Conservation (phyloP, 2,329 filamentous ascomycete genomes). For the Xylaria sp. region DNA sequence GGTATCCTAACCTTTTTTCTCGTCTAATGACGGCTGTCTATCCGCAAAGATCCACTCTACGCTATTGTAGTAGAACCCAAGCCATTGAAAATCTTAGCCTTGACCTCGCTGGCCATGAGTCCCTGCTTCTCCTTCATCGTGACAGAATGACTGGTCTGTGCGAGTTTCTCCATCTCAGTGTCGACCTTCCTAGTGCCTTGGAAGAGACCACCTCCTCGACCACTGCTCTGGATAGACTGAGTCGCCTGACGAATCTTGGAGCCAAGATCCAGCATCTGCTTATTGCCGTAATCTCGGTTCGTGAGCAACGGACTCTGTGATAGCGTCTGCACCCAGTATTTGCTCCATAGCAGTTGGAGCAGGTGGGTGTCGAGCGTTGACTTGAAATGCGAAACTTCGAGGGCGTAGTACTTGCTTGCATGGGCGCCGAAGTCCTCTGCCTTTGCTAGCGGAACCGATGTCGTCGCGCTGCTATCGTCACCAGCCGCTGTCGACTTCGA, state of each 20-base stretch:
- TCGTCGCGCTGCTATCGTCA: constrained; percentile 1
- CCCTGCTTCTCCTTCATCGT: constrained; percentile 51
- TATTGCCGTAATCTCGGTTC: constrained; percentile 91
- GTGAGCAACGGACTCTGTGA: constrained; percentile 90
- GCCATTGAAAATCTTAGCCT: constrained; percentile 49
- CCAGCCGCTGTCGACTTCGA: constrained; percentile 14
- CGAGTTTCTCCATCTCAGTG: constrained; percentile 46
- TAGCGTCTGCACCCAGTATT: constrained; percentile 98
- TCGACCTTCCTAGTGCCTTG: constrained; percentile 36
- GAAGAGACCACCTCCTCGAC: constrained; percentile 44
- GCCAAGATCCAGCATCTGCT: constrained; percentile 89
- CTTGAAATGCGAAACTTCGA: constrained; percentile 95
- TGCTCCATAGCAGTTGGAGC: constrained; percentile 93
- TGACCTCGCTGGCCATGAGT: constrained; percentile 48
- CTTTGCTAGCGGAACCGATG: constrained; percentile 88
- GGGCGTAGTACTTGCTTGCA: constrained; percentile 86
- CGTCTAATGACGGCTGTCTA: constrained; percentile 5
- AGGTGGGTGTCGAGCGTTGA: constrained; percentile 88
- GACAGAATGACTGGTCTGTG: constrained; percentile 47
- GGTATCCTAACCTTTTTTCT: constrained; percentile 4
- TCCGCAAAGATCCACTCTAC: constrained; percentile 16
- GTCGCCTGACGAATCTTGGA: constrained; percentile 80
- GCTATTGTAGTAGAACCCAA: constrained; percentile 34
- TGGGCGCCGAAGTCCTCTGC: constrained; percentile 96
- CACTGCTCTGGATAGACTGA: constrained; percentile 49